A percentile compares a stretch with the other conserved stretches of the same genome.
phyloP scores from a whole-genome alignment of 768 basidiomycete species.

The Lentinula edodes region DNA sequence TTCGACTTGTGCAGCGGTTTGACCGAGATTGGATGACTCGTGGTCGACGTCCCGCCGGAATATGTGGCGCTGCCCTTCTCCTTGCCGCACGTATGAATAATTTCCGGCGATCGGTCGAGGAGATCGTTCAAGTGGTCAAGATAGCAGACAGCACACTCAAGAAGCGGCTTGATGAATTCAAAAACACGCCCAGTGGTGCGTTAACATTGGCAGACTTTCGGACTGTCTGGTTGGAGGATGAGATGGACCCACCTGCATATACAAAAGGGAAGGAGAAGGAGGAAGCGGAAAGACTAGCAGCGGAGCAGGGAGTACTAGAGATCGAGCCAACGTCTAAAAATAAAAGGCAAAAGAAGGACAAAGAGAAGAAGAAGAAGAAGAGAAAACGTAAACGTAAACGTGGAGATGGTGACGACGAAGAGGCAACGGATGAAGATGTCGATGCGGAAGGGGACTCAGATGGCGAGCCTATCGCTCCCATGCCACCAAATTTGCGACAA shows the following conservation, averaged over 20 bases:
- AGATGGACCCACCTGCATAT: conserved; percentile 89
- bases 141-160: conserved; percentile 94
- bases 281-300: conserved; percentile 43
- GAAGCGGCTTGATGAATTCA: conserved; percentile 94
- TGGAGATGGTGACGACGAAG: conserved; percentile 20
- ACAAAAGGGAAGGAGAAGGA: conserved; percentile 72
- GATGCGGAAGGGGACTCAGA: conserved; percentile 18
- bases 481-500: conserved; percentile 18
- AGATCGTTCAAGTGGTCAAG: conserved; percentile 98
- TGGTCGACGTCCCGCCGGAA: conserved; percentile 92
- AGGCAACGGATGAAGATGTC: conserved; percentile 31
- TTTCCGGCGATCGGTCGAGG: conserved; percentile 86
- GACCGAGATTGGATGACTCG: conserved; percentile 97
- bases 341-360: conserved; percentile 18
- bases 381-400: conserved; percentile 22
- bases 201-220: conserved; percentile 88
- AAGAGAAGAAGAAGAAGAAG: conserved; percentile 22
- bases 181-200: conserved; percentile 77
- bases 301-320: conserved; percentile 24
- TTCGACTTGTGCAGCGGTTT: conserved; percentile 88
- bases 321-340: conserved; percentile 20
- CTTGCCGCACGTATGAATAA: conserved; percentile 99
- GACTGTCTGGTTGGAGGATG: conserved; percentile 86
- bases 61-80: conserved; percentile 93
- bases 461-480: conserved; percentile 25